Evolutionary conservation across 2,329 filamentous ascomycete species (phyloP), one percentile per base, ranked within the genome.

Genomic region (Hymenoscyphus occultus): DNA sequence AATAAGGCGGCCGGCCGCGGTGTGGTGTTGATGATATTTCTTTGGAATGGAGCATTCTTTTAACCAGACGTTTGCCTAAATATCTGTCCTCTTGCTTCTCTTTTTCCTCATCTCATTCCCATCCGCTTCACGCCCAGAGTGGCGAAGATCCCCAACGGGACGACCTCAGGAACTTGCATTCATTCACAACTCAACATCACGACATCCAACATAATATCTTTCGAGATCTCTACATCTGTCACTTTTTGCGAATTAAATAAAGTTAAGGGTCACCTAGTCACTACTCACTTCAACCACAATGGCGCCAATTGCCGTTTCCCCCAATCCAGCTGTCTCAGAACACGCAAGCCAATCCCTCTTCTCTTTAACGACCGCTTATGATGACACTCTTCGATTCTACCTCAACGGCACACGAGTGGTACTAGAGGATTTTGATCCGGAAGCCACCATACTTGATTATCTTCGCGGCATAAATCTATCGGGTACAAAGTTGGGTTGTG

Each of bases 351-450:
- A 71, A n/a, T 68, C 81, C 54, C 79, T 91, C 45, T 78, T 82
- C 56, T 79, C 86, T 19, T 78, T 97, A 60, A 95, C 91, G 1
- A 87, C 89, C 62, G 78, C 83, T 58, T 98, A 92, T 77, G 90
- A 97, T 74, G 92, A 97, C 77, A 94, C 91, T 1, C 82, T 98
- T 65, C 85, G 90, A 19, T 98, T 98, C 81, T 98, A 93, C 76
- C 86, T 99, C 61, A 99, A 99, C 76, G 95, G 95, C 68, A 97
- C 94, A 2, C 91, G 89, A 70, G 90, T 98, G 16, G 86, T 90
- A 1, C 81, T 99, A 16, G 93, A 97, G 71, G 85, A 91, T 13
- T 87, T 95, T 61, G 93, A 98, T 74, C 95, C 95, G 0, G 94
- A 98, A 76, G 83, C 93, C 59, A 99, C 95, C 0, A 83, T 99